Evolutionary conservation across 2,329 filamentous ascomycete species (phyloP).

Genomic region (Penicillium polonicum): DNA sequence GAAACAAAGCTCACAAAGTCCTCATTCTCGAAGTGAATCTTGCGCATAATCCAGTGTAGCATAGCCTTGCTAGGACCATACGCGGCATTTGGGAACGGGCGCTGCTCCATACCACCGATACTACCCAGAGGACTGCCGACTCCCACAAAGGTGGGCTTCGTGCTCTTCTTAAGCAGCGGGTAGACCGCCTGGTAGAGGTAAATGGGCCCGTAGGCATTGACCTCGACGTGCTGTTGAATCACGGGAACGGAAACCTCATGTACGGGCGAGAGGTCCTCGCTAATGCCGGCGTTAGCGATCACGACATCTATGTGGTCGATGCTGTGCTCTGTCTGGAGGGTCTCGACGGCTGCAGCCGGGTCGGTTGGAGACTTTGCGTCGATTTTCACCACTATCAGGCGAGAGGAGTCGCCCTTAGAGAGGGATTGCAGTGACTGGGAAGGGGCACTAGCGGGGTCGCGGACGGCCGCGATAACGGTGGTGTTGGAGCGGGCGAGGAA

Average conservation of each 20-base stretch:
- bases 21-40: background rate
- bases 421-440: slow-evolving; percentile 23
- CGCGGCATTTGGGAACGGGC: background rate
- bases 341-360: slow-evolving; percentile 33
- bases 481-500: slow-evolving; percentile 2
- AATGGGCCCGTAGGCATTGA: slow-evolving; percentile 36
- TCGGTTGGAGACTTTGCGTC: slow-evolving; percentile 41
- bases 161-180: slow-evolving; percentile 2
- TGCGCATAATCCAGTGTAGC: background rate
- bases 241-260: slow-evolving; percentile 11
- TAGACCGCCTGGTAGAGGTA: slow-evolving; percentile 6
- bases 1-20: background rate
- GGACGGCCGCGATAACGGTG: slow-evolving; percentile 5
- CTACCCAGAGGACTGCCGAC: slow-evolving; percentile 3
- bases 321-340: slow-evolving; percentile 27
- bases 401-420: slow-evolving; percentile 35
- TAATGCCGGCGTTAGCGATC: slow-evolving; percentile 54
- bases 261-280: slow-evolving; percentile 17
- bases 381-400: slow-evolving; percentile 46
- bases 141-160: background rate
- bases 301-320: slow-evolving; percentile 51
- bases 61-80: slow-evolving; percentile 15
- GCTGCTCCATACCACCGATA: background rate
- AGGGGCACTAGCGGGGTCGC: background rate
- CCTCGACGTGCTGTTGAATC: slow-evolving; percentile 31